phyloP scores from a whole-genome alignment of 495 filamentous ascomycete species.

The Thermothielavioides terrestris region DNA sequence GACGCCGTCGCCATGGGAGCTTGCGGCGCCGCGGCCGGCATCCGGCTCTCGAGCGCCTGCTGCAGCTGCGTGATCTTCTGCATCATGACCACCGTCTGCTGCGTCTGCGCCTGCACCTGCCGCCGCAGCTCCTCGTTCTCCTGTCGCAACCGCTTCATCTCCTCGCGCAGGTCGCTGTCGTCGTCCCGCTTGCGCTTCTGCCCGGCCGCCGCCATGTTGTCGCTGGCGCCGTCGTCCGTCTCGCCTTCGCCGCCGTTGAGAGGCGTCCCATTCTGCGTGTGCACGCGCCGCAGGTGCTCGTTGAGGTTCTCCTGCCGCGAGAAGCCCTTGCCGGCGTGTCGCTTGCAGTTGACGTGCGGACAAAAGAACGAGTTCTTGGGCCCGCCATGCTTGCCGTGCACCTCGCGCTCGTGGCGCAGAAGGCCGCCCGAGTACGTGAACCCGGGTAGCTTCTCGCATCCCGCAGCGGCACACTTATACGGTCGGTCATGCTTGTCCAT shows the following conservation, averaged over 20 bases:
- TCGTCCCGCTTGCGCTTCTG: constrained; percentile 33
- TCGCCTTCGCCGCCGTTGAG: constrained; percentile 15
- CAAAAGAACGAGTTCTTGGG: constrained; percentile 73
- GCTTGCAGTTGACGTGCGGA: constrained; percentile 70
- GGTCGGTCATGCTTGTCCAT: constrained; percentile 96
- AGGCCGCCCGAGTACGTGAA: constrained; percentile 92
- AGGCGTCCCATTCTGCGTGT: constrained; percentile 36
- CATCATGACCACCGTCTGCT: constrained; percentile 24
- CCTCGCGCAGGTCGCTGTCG: constrained; percentile 28
- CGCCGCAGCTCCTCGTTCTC: constrained; percentile 32
- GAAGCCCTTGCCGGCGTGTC: constrained; percentile 69
- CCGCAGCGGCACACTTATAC: constrained; percentile 67
- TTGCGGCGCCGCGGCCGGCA: constrained; percentile 1
- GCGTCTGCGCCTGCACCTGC: constrained; percentile 25
- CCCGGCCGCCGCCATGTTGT: constrained; percentile 11
- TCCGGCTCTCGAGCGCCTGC: constrained; percentile 9
- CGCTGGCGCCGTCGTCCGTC: constrained; percentile 29
- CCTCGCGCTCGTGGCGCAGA: constrained; percentile 79
- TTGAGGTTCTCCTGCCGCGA: constrained; percentile 79
- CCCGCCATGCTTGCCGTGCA: constrained; percentile 78
- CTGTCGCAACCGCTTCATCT: constrained; percentile 29
- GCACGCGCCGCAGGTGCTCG: constrained; percentile 78
- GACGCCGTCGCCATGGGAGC: background rate
- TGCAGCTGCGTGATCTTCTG: constrained; percentile 21
- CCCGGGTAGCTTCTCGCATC: constrained; percentile 80